Conservation (phyloP, 257 asterid species). For the Thymus quinquecostatus region DNA sequence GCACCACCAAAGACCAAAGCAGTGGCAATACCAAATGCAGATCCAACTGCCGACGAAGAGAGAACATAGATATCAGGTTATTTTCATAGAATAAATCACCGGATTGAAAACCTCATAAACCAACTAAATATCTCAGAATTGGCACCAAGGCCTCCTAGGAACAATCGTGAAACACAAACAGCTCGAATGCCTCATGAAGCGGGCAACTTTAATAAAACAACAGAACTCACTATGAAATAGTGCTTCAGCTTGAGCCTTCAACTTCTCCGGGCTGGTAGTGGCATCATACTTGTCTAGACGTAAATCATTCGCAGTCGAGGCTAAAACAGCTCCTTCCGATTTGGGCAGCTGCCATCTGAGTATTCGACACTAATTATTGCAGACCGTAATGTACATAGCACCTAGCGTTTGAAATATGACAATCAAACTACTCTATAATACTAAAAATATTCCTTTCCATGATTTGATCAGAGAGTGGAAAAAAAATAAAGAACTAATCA, state of each 20-base stretch:
- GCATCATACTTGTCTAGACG: conserved; percentile 59
- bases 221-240: conserved; percentile 63
- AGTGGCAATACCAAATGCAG: conserved; percentile 85
- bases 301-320: conserved; percentile 88
- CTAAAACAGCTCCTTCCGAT: conserved; percentile 54
- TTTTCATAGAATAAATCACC: not conserved
- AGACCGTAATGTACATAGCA: not conserved
- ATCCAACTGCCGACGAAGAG: conserved; percentile 60
- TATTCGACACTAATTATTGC: conserved; percentile 1
- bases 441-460: not conserved
- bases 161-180: not conserved
- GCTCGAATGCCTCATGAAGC: not conserved
- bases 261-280: conserved; percentile 65
- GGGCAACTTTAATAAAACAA: not conserved
- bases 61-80: conserved; percentile 17
- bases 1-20: conserved; percentile 77
- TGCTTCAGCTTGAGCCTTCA: conserved; percentile 84
- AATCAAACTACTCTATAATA: not conserved
- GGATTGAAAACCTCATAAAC: not conserved
- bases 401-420: too few relatives aligned
- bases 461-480: conserved; percentile 5
- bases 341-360: conserved; percentile 90
- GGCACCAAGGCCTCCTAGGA: not conserved
- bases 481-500: not conserved
- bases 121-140: not conserved